Conservation (phyloP, 495 filamentous ascomycete genomes). For the Aspergillus bertholletiae region DNA sequence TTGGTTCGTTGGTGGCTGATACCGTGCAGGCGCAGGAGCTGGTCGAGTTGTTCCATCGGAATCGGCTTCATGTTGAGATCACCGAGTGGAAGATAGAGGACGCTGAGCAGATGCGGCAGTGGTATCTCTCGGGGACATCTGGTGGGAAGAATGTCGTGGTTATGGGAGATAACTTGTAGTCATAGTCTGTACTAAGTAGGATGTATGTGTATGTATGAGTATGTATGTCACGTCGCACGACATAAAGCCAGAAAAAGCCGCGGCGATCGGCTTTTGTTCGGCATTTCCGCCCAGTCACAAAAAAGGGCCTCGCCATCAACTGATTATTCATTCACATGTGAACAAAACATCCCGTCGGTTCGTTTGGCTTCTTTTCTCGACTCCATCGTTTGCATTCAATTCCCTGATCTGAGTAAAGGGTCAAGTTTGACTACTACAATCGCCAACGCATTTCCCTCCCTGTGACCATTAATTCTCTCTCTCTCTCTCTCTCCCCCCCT, state of each 20-base stretch:
- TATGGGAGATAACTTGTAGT: too few relatives aligned
- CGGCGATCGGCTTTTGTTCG: neutral
- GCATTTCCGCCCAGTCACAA: neutral
- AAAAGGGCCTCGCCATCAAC: neutral
- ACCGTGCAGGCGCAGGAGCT: constrained; percentile 3
- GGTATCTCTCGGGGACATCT: too few relatives aligned
- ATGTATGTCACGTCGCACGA: too few relatives aligned
- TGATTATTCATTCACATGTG: constrained; percentile 6
- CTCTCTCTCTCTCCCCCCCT: neutral
- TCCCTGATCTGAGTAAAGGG: too few relatives aligned
- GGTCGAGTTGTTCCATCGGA: neutral
- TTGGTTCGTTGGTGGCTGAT: constrained; percentile 11
- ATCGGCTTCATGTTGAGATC: constrained; percentile 5
- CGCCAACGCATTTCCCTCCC: neutral
- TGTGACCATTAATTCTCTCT: neutral
- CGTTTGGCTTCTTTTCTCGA: neutral
- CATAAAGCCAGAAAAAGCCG: neutral
- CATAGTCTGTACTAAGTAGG: too few relatives aligned
- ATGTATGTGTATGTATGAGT: too few relatives aligned
- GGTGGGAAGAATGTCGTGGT: constrained; percentile 10
- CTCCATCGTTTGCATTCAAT: neutral
- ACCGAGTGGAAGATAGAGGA: constrained; percentile 11
- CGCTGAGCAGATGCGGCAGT: constrained; percentile 7
- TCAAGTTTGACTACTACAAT: neutral
- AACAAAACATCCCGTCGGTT: neutral